phyloP scores from a whole-genome alignment of 495 filamentous ascomycete species.

The Penicillium salamii region DNA sequence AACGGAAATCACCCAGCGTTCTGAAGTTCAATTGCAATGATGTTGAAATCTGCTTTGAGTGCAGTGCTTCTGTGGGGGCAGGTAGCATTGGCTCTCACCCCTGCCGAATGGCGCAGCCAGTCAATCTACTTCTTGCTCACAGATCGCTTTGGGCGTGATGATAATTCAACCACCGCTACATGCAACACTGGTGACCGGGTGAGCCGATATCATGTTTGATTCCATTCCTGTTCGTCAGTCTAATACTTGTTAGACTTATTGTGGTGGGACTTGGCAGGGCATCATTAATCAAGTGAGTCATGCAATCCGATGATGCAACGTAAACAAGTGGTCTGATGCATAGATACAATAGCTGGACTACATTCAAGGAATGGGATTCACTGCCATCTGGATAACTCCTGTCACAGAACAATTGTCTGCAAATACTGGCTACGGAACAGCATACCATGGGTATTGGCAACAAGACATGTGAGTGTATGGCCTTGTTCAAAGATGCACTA shows the following conservation, averaged over 20 bases:
- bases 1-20: too few species aligned
- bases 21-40: neutral
- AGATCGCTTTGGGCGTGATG: slow-evolving; percentile 68
- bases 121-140: slow-evolving; percentile 75
- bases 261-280: slow-evolving; percentile 72
- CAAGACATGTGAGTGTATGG: slow-evolving; percentile 49
- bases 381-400: slow-evolving; percentile 80
- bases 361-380: slow-evolving; percentile 75
- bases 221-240: neutral
- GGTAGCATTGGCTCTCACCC: slow-evolving; percentile 25
- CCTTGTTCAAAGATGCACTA: neutral
- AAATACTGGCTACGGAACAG: slow-evolving; percentile 49
- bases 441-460: slow-evolving; percentile 79
- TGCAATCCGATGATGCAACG: neutral
- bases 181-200: slow-evolving; percentile 46
- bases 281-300: slow-evolving; percentile 59
- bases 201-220: neutral
- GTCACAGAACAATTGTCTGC: slow-evolving; percentile 60
- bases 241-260: slow-evolving; percentile 48
- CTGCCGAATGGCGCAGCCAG: slow-evolving; percentile 58
- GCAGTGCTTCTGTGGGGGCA: slow-evolving; percentile 10
- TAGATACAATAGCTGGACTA: slow-evolving; percentile 34
- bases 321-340: slow-evolving; percentile 2
- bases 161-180: slow-evolving; percentile 58
- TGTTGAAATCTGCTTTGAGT: neutral